Evolutionary conservation across 169 alveolate species (phyloP).

Genomic region (Cryptosporidium xiaoi): DNA sequence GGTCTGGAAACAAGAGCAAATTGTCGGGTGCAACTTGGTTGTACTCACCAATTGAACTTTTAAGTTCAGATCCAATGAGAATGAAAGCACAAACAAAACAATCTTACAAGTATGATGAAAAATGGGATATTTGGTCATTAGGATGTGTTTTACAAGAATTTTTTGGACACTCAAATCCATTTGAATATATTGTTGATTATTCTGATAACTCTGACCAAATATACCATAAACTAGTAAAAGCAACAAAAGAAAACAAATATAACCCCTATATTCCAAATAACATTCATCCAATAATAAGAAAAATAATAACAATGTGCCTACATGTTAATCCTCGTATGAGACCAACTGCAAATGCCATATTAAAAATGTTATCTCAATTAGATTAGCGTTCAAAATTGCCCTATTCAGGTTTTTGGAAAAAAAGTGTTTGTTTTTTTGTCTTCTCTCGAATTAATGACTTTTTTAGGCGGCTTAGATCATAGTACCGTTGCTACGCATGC

Average conservation of each 20-base stretch:
- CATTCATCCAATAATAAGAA: slow-evolving; percentile 38
- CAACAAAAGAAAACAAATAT: slow-evolving; percentile 74
- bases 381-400: neutral
- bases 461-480: slow-evolving; percentile 61
- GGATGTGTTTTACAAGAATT: slow-evolving; percentile 88
- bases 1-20: slow-evolving; percentile 83
- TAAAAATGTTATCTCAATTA: slow-evolving; percentile 9
- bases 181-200: slow-evolving; percentile 83
- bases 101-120: slow-evolving; percentile 77
- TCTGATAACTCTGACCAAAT: slow-evolving; percentile 81
- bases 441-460: neutral
- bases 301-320: slow-evolving; percentile 39
- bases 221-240: slow-evolving; percentile 81
- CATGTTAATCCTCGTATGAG: slow-evolving; percentile 50
- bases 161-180: slow-evolving; percentile 84
- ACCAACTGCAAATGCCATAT: slow-evolving; percentile 42
- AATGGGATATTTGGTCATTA: slow-evolving; percentile 89
- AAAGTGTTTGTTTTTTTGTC: neutral
- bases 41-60: slow-evolving; percentile 90
- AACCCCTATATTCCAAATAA: slow-evolving; percentile 33
- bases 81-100: slow-evolving; percentile 42
- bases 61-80: slow-evolving; percentile 82
- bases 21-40: slow-evolving; percentile 92
- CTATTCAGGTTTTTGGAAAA: neutral
- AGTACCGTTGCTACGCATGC: slow-evolving; percentile 39